Base-by-base conservation (phyloP, 1,139 yeast species). In the Suhomyces bolitotheri region DNA sequence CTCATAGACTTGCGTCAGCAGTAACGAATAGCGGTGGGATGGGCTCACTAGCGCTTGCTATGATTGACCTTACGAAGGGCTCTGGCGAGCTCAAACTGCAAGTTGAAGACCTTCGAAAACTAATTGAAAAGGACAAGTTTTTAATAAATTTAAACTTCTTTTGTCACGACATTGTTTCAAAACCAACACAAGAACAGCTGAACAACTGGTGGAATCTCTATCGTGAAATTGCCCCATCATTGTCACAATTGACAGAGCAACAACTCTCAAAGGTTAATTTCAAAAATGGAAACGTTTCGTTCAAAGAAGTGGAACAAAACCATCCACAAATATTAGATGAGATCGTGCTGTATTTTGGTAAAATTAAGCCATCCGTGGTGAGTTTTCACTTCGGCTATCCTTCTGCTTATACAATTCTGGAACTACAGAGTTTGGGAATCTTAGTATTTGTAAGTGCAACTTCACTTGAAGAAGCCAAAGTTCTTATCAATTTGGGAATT, bases 321-420 rank as follows among this genome's bases (percentile, higher is more conserved):
- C 19, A 34, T 21, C 36, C 41, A 7, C 27, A 34, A 4, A 22
- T 30, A 7, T 19, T 40, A 4, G 22, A 31, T 4, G 29, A 43
- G 26, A 19, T 42, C 4, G 23, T 59, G 9, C 28, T 41, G 3
- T 46, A 41, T 27, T 37, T 49, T 27, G 27, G 28, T 8, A 29
- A 33, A 15, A 15, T 16, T 3, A 22, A 16, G 36, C 54, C 56
- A 7, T 45, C 51, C 15, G 52, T 72, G 11, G 62, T 71, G 2
- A 72, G 77, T 43, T 74, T 75, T 55, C 78, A 73, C 53, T 74
- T 75, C 43, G 80, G 80, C 2, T 29, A 56, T 9, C 77, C 78
- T 1, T 35, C 58, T 0, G 49, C 42, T 33, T 60, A 53, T 12
- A 62, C 73, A 7, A 68, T 76, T 40, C 54, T 55, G 25, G 54